A percentile compares a stretch with the other conserved stretches of the same genome.
phyloP scores from a whole-genome alignment of 2,329 filamentous ascomycete genomes.

The Scedosporium minutisporum region DNA sequence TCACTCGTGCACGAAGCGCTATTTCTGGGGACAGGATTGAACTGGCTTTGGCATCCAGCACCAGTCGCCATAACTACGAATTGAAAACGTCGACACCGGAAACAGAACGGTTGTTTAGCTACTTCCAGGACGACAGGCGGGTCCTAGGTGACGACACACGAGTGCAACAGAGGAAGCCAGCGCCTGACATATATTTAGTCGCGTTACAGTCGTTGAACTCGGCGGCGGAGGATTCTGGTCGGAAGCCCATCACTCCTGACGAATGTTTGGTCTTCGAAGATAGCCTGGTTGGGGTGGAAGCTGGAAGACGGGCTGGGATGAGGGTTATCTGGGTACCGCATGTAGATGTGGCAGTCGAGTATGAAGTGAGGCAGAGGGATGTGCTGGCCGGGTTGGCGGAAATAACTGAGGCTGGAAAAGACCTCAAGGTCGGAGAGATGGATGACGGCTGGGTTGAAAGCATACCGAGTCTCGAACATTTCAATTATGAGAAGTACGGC shows the following conservation, averaged over 20 bases:
- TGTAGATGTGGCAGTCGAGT: constrained; percentile 36
- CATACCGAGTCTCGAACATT: background rate
- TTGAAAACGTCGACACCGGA: constrained; percentile 42
- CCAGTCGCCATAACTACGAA: constrained; percentile 46
- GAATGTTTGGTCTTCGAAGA: constrained; percentile 72
- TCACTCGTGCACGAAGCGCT: constrained; percentile 19
- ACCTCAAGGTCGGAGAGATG: background rate
- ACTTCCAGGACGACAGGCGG: background rate
- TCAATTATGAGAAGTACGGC: background rate
- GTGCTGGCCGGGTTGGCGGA: background rate
- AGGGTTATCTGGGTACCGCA: constrained; percentile 64
- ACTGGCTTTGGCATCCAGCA: constrained; percentile 59
- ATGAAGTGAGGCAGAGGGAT: constrained; percentile 9
- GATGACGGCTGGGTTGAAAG: background rate
- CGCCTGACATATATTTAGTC: background rate
- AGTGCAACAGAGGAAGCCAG: background rate
- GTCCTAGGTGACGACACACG: background rate
- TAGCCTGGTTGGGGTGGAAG: constrained; percentile 60
- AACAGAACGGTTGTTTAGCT: constrained; percentile 8
- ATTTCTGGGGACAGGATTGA: constrained; percentile 27
- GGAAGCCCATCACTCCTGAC: constrained; percentile 42
- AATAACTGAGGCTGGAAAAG: background rate
- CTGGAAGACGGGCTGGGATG: constrained; percentile 63
- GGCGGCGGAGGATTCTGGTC: constrained; percentile 12
- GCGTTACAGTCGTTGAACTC: background rate